Conservation (phyloP, 176 grass and related monocot genomes). For the Oryza meyeriana region DNA sequence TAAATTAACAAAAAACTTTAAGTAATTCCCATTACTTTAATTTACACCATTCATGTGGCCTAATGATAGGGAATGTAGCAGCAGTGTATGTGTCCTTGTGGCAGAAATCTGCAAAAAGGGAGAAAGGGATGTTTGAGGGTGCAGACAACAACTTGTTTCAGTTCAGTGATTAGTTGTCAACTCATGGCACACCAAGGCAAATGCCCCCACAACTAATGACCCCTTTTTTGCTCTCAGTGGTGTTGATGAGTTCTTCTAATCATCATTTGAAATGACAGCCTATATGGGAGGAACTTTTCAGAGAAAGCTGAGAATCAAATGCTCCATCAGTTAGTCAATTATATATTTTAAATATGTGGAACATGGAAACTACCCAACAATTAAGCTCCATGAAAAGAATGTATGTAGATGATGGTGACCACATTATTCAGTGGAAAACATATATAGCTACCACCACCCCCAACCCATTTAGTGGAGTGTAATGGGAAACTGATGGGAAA, state of each 20-base stretch:
- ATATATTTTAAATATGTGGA: conserved; percentile 19
- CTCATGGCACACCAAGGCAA: conserved; percentile 8
- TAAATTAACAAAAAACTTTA: neutral
- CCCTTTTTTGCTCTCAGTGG: neutral
- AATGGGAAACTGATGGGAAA: neutral
- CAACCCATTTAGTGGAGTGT: neutral
- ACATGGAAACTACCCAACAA: conserved; percentile 16
- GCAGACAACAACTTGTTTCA: conserved; percentile 2
- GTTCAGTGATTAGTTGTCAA: neutral
- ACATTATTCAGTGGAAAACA: conserved; percentile 20
- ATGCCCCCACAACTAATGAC: neutral
- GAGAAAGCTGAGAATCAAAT: conserved; percentile 17
- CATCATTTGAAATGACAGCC: conserved; percentile 3
- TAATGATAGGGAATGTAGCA: neutral
- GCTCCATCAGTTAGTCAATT: neutral
- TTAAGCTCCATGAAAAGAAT: neutral
- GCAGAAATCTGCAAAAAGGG: neutral
- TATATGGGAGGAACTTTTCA: conserved; percentile 19
- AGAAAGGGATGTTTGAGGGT: conserved; percentile 7
- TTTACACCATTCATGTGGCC: neutral
- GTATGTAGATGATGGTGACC: neutral
- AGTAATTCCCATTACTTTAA: neutral
- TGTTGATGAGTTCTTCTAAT: neutral
- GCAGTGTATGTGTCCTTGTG: neutral
- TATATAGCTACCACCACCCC: neutral